Percentiles rank a stretch among this genome's conserved stretches.
Evolutionary conservation across 2,329 filamentous ascomycete genomes (phyloP).

Genomic region (Monascus ruber): DNA sequence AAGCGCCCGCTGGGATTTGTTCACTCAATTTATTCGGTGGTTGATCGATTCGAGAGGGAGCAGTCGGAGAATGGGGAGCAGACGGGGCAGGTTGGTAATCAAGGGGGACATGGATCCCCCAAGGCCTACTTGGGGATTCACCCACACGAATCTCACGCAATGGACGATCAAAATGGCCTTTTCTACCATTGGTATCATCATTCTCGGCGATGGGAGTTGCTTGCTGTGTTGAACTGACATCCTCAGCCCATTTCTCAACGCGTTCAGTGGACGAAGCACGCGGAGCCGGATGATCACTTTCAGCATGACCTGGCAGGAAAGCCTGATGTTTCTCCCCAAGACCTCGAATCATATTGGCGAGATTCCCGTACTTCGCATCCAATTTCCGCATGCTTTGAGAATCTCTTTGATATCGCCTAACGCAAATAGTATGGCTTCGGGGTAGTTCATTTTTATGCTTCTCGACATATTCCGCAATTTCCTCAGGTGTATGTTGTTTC

Average conservation of each 20-base stretch:
- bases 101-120: conserved; percentile 75
- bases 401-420: conserved; percentile 79
- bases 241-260: conserved; percentile 78
- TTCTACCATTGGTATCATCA: conserved; percentile 44
- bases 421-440: conserved; percentile 83
- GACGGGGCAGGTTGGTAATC: conserved; percentile 31
- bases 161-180: conserved; percentile 69
- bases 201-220: conserved; percentile 29
- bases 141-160: conserved; percentile 85
- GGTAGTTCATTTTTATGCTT: conserved; percentile 92
- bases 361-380: conserved; percentile 85
- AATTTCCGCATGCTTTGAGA: conserved; percentile 75
- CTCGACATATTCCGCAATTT: conserved; percentile 87
- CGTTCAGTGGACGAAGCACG: conserved; percentile 50
- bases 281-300: conserved; percentile 20
- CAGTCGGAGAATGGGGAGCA: conserved; percentile 14
- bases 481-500: conserved; percentile 84
- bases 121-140: conserved; percentile 84
- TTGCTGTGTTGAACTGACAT: conserved; percentile 45
- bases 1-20: conserved; percentile 5
- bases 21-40: conserved; percentile 6
- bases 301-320: conserved; percentile 54
- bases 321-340: conserved; percentile 78
- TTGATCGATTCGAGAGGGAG: conserved; percentile 6
- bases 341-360: conserved; percentile 90